Conservation (phyloP, 2,329 filamentous ascomycete genomes). For the Sclerotinia glacialis region DNA sequence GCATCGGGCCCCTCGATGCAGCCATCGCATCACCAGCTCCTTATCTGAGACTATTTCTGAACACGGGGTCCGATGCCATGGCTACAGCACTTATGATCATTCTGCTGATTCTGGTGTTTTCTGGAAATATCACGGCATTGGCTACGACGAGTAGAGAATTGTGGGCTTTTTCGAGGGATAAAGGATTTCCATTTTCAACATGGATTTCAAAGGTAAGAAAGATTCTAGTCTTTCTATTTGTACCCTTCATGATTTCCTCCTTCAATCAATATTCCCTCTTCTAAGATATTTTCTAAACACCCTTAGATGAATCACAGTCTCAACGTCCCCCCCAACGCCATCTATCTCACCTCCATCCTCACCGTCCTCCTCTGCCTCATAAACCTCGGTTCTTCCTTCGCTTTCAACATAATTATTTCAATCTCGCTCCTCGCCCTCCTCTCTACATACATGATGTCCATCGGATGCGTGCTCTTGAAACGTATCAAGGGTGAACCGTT, state of each 20-base stretch:
- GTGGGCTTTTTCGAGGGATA: conserved; percentile 43
- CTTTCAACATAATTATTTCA: conserved; percentile 54
- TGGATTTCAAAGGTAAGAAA: conserved; percentile 43
- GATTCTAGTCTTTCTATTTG: background rate
- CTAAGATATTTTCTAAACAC: background rate
- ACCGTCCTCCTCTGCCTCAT: conserved; percentile 40
- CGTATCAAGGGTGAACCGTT: conserved; percentile 44
- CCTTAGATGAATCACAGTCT: conserved; percentile 39
- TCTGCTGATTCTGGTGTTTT: conserved; percentile 43
- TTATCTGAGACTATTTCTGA: conserved; percentile 43
- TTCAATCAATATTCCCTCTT: background rate
- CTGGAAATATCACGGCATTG: conserved; percentile 42
- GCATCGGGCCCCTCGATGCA: conserved; percentile 39
- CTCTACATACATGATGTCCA: conserved; percentile 51
- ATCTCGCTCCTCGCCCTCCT: conserved; percentile 51
- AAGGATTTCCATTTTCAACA: conserved; percentile 33
- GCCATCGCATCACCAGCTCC: conserved; percentile 46
- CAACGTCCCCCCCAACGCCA: conserved; percentile 31
- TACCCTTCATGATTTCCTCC: background rate
- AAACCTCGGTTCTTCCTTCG: conserved; percentile 51
- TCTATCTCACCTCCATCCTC: conserved; percentile 31
- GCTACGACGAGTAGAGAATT: conserved; percentile 42
- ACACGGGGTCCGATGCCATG: conserved; percentile 44
- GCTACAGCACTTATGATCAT: conserved; percentile 49
- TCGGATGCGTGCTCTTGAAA: conserved; percentile 42